Evolutionary conservation across 2,329 filamentous ascomycete species (phyloP).

Genomic region (Fusarium liriodendri): DNA sequence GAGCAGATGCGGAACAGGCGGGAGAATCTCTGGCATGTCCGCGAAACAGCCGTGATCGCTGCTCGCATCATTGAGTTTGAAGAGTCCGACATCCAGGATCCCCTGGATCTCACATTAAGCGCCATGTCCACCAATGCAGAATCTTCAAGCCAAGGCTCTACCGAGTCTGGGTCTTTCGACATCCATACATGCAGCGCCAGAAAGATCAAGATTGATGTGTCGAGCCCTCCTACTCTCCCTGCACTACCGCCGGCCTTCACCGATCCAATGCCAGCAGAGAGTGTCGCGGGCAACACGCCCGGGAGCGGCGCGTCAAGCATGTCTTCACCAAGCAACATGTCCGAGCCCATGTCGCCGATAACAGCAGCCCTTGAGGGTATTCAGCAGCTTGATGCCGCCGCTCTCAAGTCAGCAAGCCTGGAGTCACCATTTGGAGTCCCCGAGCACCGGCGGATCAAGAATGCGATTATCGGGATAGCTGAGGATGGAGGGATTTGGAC

Average conservation of each 20-base stretch:
- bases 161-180: background rate
- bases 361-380: slow-evolving; percentile 29
- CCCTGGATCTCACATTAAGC: background rate
- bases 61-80: slow-evolving; percentile 51
- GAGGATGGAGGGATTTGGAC: slow-evolving; percentile 42
- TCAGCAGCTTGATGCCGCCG: slow-evolving; percentile 19
- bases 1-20: slow-evolving; percentile 47
- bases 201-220: slow-evolving; percentile 20
- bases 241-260: slow-evolving; percentile 21
- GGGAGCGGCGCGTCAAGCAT: background rate
- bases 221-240: slow-evolving; percentile 19
- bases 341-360: slow-evolving; percentile 21
- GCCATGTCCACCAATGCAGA: background rate
- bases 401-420: slow-evolving; percentile 14
- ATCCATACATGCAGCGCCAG: background rate
- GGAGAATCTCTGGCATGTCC: slow-evolving; percentile 55
- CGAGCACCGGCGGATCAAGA: slow-evolving; percentile 45
- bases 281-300: background rate
- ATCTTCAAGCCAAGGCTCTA: background rate
- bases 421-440: slow-evolving; percentile 45
- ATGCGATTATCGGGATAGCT: slow-evolving; percentile 42
- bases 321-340: slow-evolving; percentile 8
- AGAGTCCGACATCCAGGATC: slow-evolving; percentile 34
- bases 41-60: slow-evolving; percentile 48
- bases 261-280: slow-evolving; percentile 24